These are phyloP conservation scores for Wickerhamomyces bovis DNA, from an alignment of 805 yeast genomes.

Conservation along the genomic window DNA sequence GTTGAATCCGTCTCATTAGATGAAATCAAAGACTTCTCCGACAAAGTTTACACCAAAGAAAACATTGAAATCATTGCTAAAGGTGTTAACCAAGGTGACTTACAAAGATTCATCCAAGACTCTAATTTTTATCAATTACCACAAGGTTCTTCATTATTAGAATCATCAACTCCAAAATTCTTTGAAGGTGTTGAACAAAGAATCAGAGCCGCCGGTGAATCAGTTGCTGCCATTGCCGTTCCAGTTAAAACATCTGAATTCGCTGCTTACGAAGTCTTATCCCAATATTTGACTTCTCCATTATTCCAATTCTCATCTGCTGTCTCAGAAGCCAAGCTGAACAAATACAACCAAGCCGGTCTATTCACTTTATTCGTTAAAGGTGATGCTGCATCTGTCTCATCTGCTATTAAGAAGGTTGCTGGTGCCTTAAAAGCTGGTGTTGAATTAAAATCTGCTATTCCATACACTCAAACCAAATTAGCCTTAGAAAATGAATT, in stretches of 20 bases:
- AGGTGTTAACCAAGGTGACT: slow-evolving; percentile 70
- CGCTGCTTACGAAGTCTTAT: slow-evolving; percentile 62
- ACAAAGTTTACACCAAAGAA: slow-evolving; percentile 58
- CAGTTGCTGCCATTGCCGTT: slow-evolving; percentile 75
- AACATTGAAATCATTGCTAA: slow-evolving; percentile 67
- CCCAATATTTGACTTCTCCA: slow-evolving; percentile 58
- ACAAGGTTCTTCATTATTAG: slow-evolving; percentile 46
- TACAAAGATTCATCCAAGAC: slow-evolving; percentile 58
- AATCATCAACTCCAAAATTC: slow-evolving; percentile 34
- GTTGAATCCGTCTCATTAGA: slow-evolving; percentile 50
- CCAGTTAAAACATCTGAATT: slow-evolving; percentile 64
- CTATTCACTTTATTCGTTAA: slow-evolving; percentile 67
- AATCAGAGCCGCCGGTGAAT: slow-evolving; percentile 55
- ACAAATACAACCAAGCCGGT: slow-evolving; percentile 72
- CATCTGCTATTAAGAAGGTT: slow-evolving; percentile 55
- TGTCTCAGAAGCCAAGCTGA: slow-evolving; percentile 46
- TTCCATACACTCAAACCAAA: slow-evolving; percentile 43
- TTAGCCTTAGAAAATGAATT: slow-evolving; percentile 36
- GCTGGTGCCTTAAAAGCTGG: slow-evolving; percentile 48
- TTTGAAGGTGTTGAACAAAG: slow-evolving; percentile 65
- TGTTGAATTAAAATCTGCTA: slow-evolving; percentile 52
- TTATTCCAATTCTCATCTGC: slow-evolving; percentile 50
- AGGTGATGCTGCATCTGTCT: slow-evolving; percentile 53
- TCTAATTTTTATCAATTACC: slow-evolving; percentile 61
- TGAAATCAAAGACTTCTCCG: slow-evolving; percentile 62